Evolutionary conservation across 371 early-diverging fungal genomes (phyloP).

Genomic region (Choanephora cucurbitarum): DNA sequence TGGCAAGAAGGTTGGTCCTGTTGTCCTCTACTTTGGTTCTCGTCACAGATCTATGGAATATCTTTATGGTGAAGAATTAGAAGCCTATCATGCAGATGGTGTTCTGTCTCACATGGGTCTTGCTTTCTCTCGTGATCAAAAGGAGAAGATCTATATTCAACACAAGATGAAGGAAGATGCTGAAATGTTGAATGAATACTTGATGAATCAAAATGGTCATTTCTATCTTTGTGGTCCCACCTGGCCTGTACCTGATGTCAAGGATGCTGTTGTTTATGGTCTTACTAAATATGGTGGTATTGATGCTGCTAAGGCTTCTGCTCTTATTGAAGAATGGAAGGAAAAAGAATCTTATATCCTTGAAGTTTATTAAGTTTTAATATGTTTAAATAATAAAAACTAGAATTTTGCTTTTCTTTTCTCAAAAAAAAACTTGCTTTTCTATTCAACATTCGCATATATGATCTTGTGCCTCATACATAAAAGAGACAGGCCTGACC

Average conservation of each 20-base stretch:
- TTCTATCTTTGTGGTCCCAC: slow-evolving; percentile 96
- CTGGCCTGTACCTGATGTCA: slow-evolving; percentile 94
- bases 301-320: slow-evolving; percentile 64
- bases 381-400: neutral
- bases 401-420: neutral
- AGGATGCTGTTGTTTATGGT: slow-evolving; percentile 84
- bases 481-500: no score
- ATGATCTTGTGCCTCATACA: no score
- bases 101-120: slow-evolving; percentile 81
- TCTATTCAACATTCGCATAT: no score
- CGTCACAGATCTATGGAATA: slow-evolving; percentile 91
- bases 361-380: slow-evolving; percentile 76
- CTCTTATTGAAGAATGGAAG: slow-evolving; percentile 85
- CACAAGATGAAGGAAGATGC: slow-evolving; percentile 89
- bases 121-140: slow-evolving; percentile 94
- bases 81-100: slow-evolving; percentile 87
- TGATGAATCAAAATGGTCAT: slow-evolving; percentile 77
- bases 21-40: slow-evolving; percentile 94
- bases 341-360: slow-evolving; percentile 90
- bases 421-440: no score
- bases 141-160: slow-evolving; percentile 93
- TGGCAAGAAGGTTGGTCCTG: slow-evolving; percentile 85
- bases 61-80: slow-evolving; percentile 92
- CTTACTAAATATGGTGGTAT: slow-evolving; percentile 67
- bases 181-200: slow-evolving; percentile 67